These are phyloP conservation scores for Alternaria sp. DNA, from an alignment of 2,329 filamentous ascomycete species.

Conservation along the genomic window DNA sequence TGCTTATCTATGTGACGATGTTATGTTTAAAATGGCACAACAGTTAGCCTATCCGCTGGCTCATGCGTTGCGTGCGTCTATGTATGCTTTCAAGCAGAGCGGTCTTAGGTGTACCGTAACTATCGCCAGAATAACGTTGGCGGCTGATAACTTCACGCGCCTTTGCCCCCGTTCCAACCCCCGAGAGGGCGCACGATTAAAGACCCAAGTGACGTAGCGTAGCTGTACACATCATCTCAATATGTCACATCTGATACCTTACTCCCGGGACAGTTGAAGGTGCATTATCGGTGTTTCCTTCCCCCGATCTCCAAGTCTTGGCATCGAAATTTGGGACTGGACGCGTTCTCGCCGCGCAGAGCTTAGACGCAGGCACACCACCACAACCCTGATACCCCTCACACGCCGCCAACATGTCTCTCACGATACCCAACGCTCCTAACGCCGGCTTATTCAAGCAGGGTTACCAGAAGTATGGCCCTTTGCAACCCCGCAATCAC, in stretches of 20 bases:
- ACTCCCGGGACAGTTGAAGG: not conserved
- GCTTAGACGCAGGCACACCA: conserved; percentile 27
- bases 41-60: not conserved
- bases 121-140: not conserved
- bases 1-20: not conserved
- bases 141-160: not conserved
- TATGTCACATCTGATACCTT: not conserved
- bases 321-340: conserved; percentile 24
- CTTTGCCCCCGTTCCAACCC: not conserved
- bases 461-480: conserved; percentile 88
- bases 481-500: conserved; percentile 20
- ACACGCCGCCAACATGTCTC: conserved; percentile 72
- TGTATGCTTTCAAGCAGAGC: not conserved
- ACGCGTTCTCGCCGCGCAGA: conserved; percentile 36
- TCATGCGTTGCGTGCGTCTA: not conserved
- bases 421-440: conserved; percentile 92
- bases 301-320: conserved; percentile 18
- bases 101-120: not conserved
- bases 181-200: not conserved
- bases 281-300: conserved; percentile 14
- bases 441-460: conserved; percentile 94
- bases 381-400: conserved; percentile 40
- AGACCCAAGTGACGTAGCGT: no score
- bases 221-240: not conserved
- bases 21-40: not conserved